Evolutionary conservation across 176 grass and related monocot genomes (phyloP).

Genomic region (Oryza longistaminata): DNA sequence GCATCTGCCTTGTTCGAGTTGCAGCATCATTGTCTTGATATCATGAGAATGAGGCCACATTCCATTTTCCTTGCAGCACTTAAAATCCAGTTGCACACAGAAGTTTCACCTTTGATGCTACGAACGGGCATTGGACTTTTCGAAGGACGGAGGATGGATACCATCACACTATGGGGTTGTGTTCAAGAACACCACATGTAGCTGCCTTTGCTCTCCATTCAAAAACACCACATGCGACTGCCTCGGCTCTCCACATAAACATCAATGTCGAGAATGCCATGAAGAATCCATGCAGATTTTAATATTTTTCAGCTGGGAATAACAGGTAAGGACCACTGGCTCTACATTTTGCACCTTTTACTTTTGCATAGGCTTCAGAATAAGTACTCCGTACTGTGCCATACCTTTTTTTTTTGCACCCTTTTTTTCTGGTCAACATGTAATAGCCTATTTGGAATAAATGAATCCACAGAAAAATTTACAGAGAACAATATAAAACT

Average conservation of each 20-base stretch:
- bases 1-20: neutral
- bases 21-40: constrained; percentile 22
- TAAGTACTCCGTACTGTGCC: constrained; percentile 24
- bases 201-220: constrained; percentile 7
- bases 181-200: constrained; percentile 19
- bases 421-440: constrained; percentile 13
- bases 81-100: constrained; percentile 12
- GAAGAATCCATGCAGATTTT: constrained; percentile 37
- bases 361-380: constrained; percentile 20
- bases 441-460: neutral
- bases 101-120: constrained; percentile 19
- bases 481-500: neutral
- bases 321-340: constrained; percentile 27
- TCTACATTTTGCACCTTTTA: constrained; percentile 32
- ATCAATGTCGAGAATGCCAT: constrained; percentile 18
- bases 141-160: neutral
- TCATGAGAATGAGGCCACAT: constrained; percentile 34
- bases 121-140: constrained; percentile 11
- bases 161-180: neutral
- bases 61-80: constrained; percentile 26
- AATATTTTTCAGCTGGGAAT: constrained; percentile 28
- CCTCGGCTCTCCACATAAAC: constrained; percentile 23
- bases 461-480: neutral
- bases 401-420: neutral
- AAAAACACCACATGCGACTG: constrained; percentile 26